phyloP scores from a whole-genome alignment of 2,329 filamentous ascomycete species.

The Helminthosporium solani region DNA sequence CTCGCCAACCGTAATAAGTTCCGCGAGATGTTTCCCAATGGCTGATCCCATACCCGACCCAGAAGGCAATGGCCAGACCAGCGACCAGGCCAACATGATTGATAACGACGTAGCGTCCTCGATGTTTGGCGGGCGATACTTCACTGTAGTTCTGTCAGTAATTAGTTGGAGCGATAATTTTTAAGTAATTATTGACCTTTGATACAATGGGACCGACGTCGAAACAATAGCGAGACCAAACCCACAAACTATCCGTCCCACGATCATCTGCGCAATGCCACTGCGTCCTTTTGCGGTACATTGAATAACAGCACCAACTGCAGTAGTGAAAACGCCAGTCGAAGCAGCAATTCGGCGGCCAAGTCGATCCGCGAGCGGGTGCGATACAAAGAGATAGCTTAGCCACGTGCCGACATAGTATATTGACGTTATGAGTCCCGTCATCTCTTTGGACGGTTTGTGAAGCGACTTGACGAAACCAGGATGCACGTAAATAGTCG shows the following conservation, averaged over 20 bases:
- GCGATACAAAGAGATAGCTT: conserved; percentile 58
- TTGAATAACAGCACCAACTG: conserved; percentile 53
- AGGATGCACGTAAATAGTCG: conserved; percentile 57
- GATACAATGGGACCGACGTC: conserved; percentile 59
- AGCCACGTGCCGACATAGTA: conserved; percentile 60
- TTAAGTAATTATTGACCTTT: conserved; percentile 45
- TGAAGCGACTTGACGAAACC: conserved; percentile 54
- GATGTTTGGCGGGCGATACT: conserved; percentile 54
- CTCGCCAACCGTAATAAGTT: conserved; percentile 54
- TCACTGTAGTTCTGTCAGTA: conserved; percentile 45
- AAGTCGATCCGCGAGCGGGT: conserved; percentile 52
- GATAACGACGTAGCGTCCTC: conserved; percentile 59
- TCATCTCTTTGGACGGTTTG: conserved; percentile 48
- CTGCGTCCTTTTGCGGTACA: conserved; percentile 45
- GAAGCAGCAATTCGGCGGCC: conserved; percentile 56
- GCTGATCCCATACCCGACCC: conserved; percentile 59
- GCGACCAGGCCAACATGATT: conserved; percentile 61
- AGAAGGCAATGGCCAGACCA: conserved; percentile 57
- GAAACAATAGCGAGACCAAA: conserved; percentile 57
- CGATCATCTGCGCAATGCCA: conserved; percentile 52
- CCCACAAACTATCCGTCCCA: conserved; percentile 55
- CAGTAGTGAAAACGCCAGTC: conserved; percentile 49
- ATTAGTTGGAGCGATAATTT: neutral
- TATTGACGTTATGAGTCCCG: conserved; percentile 56
- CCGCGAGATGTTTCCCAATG: conserved; percentile 53